Conservation (phyloP, 1,284 basidiomycete species). For the Meripilus lineatus region DNA sequence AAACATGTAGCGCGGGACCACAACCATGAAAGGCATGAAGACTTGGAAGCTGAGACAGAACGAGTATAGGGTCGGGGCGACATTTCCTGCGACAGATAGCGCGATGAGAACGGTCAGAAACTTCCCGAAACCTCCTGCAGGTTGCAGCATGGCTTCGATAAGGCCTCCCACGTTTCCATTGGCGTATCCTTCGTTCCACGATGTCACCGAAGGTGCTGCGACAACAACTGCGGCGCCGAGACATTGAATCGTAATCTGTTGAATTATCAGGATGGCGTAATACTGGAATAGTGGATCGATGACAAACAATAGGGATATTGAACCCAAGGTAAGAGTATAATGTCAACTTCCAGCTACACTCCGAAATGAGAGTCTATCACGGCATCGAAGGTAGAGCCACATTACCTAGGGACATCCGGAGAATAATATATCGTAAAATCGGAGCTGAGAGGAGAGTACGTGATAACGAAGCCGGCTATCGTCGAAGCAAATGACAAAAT, state of each 20-base stretch:
- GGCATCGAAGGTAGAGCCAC: conserved; percentile 2
- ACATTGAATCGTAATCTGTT: conserved; percentile 57
- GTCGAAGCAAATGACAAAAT: conserved; percentile 65
- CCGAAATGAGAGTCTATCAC: conserved; percentile 3
- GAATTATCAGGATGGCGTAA: background rate
- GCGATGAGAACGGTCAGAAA: conserved; percentile 84
- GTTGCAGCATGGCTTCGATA: conserved; percentile 68
- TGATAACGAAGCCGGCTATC: conserved; percentile 72
- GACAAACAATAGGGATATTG: conserved; percentile 58
- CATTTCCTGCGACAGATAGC: conserved; percentile 80
- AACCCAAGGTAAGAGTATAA: conserved; percentile 72
- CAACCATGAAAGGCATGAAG: conserved; percentile 59
- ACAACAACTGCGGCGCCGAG: conserved; percentile 72
- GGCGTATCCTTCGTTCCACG: conserved; percentile 63
- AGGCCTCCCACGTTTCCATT: conserved; percentile 68
- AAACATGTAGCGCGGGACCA: conserved; percentile 83
- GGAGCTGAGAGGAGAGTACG: conserved; percentile 59
- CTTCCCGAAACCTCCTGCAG: conserved; percentile 73
- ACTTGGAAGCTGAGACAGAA: conserved; percentile 82
- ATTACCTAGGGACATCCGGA: conserved; percentile 50
- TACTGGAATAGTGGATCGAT: background rate
- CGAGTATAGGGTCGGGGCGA: conserved; percentile 81
- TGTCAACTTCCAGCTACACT: conserved; percentile 64
- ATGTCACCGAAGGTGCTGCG: conserved; percentile 55
- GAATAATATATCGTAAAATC: conserved; percentile 73